phyloP scores from a whole-genome alignment of 2,329 filamentous ascomycete genomes.

The Fusarium dimerum region DNA sequence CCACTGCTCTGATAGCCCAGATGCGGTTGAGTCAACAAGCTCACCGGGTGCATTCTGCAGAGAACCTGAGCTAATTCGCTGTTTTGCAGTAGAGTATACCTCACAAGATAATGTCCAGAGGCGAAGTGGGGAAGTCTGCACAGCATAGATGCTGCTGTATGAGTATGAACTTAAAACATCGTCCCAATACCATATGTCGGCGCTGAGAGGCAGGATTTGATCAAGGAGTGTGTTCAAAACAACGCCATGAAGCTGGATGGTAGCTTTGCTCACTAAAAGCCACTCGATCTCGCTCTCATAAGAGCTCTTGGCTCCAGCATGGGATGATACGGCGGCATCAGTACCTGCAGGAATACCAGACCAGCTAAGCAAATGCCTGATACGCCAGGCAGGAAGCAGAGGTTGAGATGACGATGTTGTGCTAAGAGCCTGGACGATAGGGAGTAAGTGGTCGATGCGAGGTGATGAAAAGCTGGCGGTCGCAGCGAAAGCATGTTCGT shows the following conservation, averaged over 20 bases:
- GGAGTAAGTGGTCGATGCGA: conserved; percentile 63
- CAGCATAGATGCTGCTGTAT: conserved; percentile 77
- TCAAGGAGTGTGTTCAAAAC: conserved; percentile 77
- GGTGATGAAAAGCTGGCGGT: conserved; percentile 51
- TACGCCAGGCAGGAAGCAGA: conserved; percentile 59
- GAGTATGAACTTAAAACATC: conserved; percentile 77
- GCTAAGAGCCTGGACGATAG: conserved; percentile 70
- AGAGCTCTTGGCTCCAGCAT: conserved; percentile 39
- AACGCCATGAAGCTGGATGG: conserved; percentile 84
- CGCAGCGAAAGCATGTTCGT: conserved; percentile 36
- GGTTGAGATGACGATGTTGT: conserved; percentile 65
- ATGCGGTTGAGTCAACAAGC: conserved; percentile 37
- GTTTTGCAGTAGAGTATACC: conserved; percentile 64
- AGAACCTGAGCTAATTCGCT: conserved; percentile 42
- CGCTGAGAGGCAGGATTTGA: conserved; percentile 78
- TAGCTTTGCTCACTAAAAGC: conserved; percentile 87
- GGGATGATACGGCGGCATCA: conserved; percentile 32
- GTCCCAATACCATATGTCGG: conserved; percentile 96
- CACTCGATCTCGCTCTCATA: conserved; percentile 84
- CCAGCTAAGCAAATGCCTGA: conserved; percentile 63
- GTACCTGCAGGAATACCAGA: conserved; percentile 55
- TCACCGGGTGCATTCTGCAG: conserved; percentile 32
- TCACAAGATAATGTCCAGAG: conserved; percentile 72
- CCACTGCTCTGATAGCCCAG: conserved; percentile 55
- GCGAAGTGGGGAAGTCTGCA: conserved; percentile 80